Conservation (phyloP, 2,329 filamentous ascomycete species). For the Fusarium newnesense region DNA sequence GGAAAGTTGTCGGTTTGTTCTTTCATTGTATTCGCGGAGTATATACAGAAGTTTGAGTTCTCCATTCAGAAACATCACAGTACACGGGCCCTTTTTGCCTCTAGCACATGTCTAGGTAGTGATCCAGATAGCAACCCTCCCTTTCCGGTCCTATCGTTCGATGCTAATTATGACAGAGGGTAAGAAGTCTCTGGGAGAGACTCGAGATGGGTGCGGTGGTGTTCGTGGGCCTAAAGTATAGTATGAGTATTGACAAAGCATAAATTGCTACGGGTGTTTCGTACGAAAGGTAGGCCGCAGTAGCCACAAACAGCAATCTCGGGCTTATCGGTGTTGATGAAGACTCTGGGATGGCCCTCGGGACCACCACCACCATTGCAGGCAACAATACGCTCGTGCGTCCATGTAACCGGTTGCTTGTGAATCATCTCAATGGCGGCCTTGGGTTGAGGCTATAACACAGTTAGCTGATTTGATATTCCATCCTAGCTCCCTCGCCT, state of each 20-base stretch:
- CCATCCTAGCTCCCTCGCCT: slow-evolving; percentile 3
- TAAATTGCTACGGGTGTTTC: slow-evolving; percentile 49
- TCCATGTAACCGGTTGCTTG: slow-evolving; percentile 94
- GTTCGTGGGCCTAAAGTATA: slow-evolving; percentile 79
- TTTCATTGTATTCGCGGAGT: slow-evolving; percentile 41
- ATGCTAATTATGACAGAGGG: slow-evolving; percentile 68
- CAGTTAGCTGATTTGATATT: slow-evolving; percentile 33
- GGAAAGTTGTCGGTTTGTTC: slow-evolving; percentile 13
- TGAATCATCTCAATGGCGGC: slow-evolving; percentile 97
- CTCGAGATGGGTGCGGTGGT: slow-evolving; percentile 86
- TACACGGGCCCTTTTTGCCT: slow-evolving; percentile 17
- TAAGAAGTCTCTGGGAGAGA: slow-evolving; percentile 83
- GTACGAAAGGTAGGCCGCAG: slow-evolving; percentile 92
- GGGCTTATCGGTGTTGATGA: slow-evolving; percentile 98
- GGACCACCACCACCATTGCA: slow-evolving; percentile 95
- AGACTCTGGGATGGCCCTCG: slow-evolving; percentile 89
- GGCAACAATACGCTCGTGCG: slow-evolving; percentile 80
- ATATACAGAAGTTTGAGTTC: slow-evolving; percentile 37
- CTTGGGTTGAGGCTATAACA: slow-evolving; percentile 79
- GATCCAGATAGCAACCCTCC: slow-evolving; percentile 14
- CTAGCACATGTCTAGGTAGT: slow-evolving; percentile 13
- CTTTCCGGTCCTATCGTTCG: slow-evolving; percentile 22
- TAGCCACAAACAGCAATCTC: slow-evolving; percentile 92
- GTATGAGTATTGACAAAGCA: slow-evolving; percentile 11
- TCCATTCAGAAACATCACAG: slow-evolving; percentile 26